These are phyloP conservation scores for Starmerella floris DNA, from an alignment of 805 yeast genomes.

Conservation along the genomic window DNA sequence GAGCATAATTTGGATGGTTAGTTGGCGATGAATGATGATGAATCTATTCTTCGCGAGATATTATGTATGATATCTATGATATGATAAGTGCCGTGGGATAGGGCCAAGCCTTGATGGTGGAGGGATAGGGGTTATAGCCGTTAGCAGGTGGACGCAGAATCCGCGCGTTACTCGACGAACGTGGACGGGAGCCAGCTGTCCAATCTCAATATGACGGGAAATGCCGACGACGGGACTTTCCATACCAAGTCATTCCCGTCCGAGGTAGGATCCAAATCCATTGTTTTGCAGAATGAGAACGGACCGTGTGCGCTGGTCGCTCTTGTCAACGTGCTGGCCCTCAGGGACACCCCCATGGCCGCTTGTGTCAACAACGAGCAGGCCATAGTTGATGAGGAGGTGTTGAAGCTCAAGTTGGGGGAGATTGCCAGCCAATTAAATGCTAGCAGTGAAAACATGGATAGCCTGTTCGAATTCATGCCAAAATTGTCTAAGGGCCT, in stretches of 20 bases:
- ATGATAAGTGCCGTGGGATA: no score
- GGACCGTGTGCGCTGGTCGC: conserved; percentile 88
- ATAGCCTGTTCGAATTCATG: conserved; percentile 36
- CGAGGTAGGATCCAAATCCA: conserved; percentile 19
- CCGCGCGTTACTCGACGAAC: no score
- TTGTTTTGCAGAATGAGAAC: conserved; percentile 62
- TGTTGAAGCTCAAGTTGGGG: conserved; percentile 3
- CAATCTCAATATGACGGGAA: no score
- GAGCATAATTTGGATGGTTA: no score
- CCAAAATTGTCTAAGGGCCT: conserved; percentile 61
- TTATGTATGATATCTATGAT: no score
- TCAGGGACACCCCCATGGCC: conserved; percentile 31
- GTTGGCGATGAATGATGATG: no score
- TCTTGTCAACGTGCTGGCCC: conserved; percentile 51
- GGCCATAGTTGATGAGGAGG: not conserved
- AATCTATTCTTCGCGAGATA: no score
- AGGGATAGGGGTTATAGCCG: no score
- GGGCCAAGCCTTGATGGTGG: no score
- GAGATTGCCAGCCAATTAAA: conserved; percentile 20
- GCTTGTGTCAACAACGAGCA: conserved; percentile 1
- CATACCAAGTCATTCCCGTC: conserved; percentile 1
- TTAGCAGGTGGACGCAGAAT: no score
- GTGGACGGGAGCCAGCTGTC: no score
- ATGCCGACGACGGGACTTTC: no score
- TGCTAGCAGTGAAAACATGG: conserved; percentile 23